Percentiles rank a stretch among this genome's conserved stretches.
These are phyloP conservation scores for Sphenostylis stenocarpa DNA, from an alignment of 306 rosid species.

Conservation along the genomic window DNA sequence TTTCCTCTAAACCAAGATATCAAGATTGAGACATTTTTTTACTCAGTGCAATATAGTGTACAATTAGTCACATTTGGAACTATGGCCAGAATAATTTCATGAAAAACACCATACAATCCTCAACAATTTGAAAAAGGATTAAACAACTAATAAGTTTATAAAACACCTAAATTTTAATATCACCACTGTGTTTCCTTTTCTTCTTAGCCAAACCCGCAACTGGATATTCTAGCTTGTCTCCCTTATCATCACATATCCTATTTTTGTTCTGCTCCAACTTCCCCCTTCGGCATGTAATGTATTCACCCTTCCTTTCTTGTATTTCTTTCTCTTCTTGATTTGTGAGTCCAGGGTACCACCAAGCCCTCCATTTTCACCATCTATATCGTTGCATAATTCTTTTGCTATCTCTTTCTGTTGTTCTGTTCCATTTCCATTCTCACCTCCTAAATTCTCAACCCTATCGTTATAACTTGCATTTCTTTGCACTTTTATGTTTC, in stretches of 20 bases:
- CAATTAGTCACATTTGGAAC: no score
- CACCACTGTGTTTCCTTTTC: slow-evolving; percentile 12
- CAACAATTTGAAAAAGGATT: no score
- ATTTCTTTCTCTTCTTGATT: slow-evolving; percentile 5
- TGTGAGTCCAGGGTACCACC: neutral
- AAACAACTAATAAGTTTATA: no score
- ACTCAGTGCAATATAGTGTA: no score
- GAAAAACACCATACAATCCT: no score
- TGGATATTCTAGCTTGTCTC: slow-evolving; percentile 20
- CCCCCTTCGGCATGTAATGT: slow-evolving; percentile 1
- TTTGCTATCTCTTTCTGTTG: neutral
- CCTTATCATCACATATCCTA: slow-evolving; percentile 26
- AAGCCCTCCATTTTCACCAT: slow-evolving; percentile 13
- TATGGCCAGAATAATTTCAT: no score
- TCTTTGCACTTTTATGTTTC: slow-evolving; percentile 17
- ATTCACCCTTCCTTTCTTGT: neutral
- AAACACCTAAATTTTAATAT: no score
- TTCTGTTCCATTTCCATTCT: neutral
- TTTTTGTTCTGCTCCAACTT: slow-evolving; percentile 21
- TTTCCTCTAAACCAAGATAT: neutral
- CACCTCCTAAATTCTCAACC: no score
- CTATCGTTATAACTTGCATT: neutral
- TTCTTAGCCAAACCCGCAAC: slow-evolving; percentile 8
- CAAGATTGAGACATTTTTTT: neutral
- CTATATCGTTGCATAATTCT: neutral